Percentiles rank a stretch among this genome's conserved stretches.
Evolutionary conservation across 2,329 filamentous ascomycete genomes (phyloP).

Genomic region (Stagonosporopsis rhizophila): DNA sequence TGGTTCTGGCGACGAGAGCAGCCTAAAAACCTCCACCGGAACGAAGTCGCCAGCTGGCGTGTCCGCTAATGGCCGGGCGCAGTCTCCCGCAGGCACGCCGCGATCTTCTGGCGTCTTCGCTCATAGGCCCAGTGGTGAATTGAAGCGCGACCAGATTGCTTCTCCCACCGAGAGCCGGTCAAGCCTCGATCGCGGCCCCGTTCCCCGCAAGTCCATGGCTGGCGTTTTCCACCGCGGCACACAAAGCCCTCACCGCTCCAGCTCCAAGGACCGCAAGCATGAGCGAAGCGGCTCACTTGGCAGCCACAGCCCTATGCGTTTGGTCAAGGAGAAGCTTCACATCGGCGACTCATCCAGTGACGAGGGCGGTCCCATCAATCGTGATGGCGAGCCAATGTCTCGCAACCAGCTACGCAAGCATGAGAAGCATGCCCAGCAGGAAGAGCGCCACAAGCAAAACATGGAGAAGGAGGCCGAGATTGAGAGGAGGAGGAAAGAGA

Average conservation of each 20-base stretch:
- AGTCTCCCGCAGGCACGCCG: slow-evolving; percentile 37
- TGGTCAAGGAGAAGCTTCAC: slow-evolving; percentile 51
- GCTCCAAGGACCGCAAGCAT: slow-evolving; percentile 29
- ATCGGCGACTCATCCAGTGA: slow-evolving; percentile 43
- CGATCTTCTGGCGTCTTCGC: slow-evolving; percentile 38
- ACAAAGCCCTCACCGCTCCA: slow-evolving; percentile 44
- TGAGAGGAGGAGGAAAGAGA: slow-evolving; percentile 56
- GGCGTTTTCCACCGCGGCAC: slow-evolving; percentile 48
- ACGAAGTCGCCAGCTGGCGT: slow-evolving; percentile 31
- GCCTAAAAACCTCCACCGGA: slow-evolving; percentile 35
- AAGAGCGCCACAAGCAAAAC: slow-evolving; percentile 54
- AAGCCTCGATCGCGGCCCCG: slow-evolving; percentile 37
- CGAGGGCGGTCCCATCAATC: slow-evolving; percentile 54
- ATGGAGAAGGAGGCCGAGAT: slow-evolving; percentile 55
- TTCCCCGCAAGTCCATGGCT: slow-evolving; percentile 36
- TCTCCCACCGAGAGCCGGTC: slow-evolving; percentile 41
- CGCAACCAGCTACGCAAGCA: slow-evolving; percentile 59
- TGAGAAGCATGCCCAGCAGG: slow-evolving; percentile 54
- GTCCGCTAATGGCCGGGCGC: slow-evolving; percentile 34
- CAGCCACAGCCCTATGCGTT: slow-evolving; percentile 49
- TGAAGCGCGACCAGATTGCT: slow-evolving; percentile 39
- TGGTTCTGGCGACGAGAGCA: slow-evolving; percentile 45
- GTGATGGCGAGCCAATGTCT: slow-evolving; percentile 59
- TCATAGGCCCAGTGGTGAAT: slow-evolving; percentile 43
- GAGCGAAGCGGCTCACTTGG: slow-evolving; percentile 35